Conservation (phyloP, 2,329 filamentous ascomycete genomes). For the Xylogone sp. region DNA sequence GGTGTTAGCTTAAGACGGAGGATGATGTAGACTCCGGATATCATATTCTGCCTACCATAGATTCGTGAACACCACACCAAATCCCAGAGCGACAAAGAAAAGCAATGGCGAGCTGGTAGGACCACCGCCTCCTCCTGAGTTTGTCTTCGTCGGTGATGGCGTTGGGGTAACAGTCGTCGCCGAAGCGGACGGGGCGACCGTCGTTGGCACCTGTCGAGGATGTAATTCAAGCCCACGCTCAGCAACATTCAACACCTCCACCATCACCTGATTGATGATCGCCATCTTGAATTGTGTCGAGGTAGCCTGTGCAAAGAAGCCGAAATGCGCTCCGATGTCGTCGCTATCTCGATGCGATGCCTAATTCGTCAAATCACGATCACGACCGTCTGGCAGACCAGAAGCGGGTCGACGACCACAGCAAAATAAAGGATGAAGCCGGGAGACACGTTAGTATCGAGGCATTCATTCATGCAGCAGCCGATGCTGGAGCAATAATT, state of each 20-base stretch:
- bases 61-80: slow-evolving; percentile 98
- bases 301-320: background rate
- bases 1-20: slow-evolving; percentile 17
- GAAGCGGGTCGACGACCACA: background rate
- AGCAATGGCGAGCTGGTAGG: slow-evolving; percentile 71
- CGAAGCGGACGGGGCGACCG: slow-evolving; percentile 6
- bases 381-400: background rate
- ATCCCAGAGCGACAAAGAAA: slow-evolving; percentile 94
- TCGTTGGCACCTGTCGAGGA: slow-evolving; percentile 8
- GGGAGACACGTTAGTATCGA: background rate
- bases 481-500: background rate
- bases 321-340: background rate
- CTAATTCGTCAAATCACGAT: background rate
- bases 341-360: background rate
- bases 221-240: slow-evolving; percentile 13
- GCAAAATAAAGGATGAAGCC: background rate
- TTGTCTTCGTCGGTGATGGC: slow-evolving; percentile 18
- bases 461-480: background rate
- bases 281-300: slow-evolving; percentile 14
- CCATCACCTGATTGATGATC: slow-evolving; percentile 21
- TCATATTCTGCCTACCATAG: slow-evolving; percentile 69
- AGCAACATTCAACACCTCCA: slow-evolving; percentile 20
- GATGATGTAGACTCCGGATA: background rate
- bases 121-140: slow-evolving; percentile 27
- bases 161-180: slow-evolving; percentile 8